Evolutionary conservation across 2,329 filamentous ascomycete genomes (phyloP), one percentile per base, ranked within the genome.

Genomic region (Fusarium subglutinans): DNA sequence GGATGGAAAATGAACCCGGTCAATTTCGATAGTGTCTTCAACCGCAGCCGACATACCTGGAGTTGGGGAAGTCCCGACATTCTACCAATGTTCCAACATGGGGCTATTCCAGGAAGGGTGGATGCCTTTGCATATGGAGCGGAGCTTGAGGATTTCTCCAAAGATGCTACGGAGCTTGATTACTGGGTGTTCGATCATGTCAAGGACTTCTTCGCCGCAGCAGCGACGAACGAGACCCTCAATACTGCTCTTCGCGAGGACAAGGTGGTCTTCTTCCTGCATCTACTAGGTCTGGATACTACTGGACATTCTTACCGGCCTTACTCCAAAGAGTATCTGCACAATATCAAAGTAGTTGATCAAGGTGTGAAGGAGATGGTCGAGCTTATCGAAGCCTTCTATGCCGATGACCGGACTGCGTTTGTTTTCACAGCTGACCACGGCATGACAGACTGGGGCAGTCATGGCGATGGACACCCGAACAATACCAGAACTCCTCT

Each of bases 381-480:
- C 1, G 88, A 93, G 72, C 81, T 98, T 61, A 91, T 98, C 56
- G 90, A 97, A 41, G 89, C 92, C 18, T 99, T 98, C 80, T 99
- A 98, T 78, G 87, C 85, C 10, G 92, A 95, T 76, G 92, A 90
- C 62, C 92, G 96, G 82, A 98, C 96, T 1, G 94, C 97, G 0
- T 99, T 96, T 81, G 90, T 99, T 22, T 99, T 99, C 80, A 99
- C 97, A 3, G 96, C 96, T 13, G 96, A 99, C 80, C 96, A 99
- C 82, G 96, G 96, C 24, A 99, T 99, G 96, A 98, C 94, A 79
- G 96, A 99, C 82, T 98, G 93, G 92, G 96, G 97, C n/a, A 98
- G 95, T 77, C 97, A 99, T 81, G 97, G 97, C 43, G 96, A 99
- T 81, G 96, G 96, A 13, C 95, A 99, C 82, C 96, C 96, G 1